A percentile compares a stretch with the other conserved stretches of the same genome.
Evolutionary conservation across 257 asterid species (phyloP).

Genomic region (Gentiana dahurica): DNA sequence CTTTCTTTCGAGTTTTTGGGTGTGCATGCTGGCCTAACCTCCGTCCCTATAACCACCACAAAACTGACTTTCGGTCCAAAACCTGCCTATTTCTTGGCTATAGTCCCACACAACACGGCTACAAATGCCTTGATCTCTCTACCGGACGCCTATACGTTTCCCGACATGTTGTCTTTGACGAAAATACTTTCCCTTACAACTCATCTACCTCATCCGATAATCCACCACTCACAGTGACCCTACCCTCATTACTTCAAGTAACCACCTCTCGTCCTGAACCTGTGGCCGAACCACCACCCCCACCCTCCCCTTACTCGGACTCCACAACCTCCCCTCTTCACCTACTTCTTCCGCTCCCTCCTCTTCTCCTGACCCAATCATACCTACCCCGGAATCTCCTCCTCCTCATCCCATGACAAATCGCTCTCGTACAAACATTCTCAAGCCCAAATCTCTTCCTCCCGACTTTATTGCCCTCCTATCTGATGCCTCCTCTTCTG

Average conservation of each 20-base stretch:
- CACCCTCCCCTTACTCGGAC: neutral
- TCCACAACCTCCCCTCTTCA: neutral
- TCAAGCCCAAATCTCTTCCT: too few relatives aligned
- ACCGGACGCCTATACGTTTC: neutral
- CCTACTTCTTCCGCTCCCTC: neutral
- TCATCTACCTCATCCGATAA: neutral
- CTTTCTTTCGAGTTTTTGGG: constrained; percentile 3
- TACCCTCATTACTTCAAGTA: too few relatives aligned
- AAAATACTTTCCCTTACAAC: neutral
- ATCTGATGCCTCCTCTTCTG: neutral
- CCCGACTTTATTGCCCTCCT: neutral
- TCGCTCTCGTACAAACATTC: too few relatives aligned
- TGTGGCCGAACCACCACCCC: neutral
- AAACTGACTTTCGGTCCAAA: neutral
- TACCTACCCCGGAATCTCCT: neutral
- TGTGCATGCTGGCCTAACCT: neutral
- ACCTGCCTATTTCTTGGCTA: constrained; percentile 4
- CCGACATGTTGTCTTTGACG: neutral
- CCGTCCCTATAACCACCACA: neutral
- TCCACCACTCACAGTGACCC: neutral
- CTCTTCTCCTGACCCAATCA: neutral
- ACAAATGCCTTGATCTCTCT: neutral
- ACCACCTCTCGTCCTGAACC: neutral
- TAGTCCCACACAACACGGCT: neutral
- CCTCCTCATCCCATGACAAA: neutral